phyloP scores from a whole-genome alignment of 495 filamentous ascomycete genomes.

The Hypoxylon perforatum region DNA sequence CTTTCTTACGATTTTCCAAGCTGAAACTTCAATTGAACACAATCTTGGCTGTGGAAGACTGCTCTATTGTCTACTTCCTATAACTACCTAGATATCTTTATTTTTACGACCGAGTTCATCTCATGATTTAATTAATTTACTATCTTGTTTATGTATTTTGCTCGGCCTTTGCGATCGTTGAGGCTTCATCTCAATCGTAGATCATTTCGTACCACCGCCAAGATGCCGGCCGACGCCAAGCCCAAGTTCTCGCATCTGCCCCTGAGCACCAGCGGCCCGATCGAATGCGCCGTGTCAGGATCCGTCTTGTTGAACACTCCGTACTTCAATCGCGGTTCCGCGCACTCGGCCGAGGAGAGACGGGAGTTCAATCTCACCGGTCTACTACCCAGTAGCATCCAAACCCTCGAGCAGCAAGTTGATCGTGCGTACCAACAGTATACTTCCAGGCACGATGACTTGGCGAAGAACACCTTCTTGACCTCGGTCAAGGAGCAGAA shows the following conservation, averaged over 20 bases:
- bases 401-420: constrained; percentile 84
- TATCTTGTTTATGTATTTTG: constrained; percentile 36
- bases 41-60: background rate
- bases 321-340: constrained; percentile 87
- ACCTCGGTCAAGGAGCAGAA: constrained; percentile 89
- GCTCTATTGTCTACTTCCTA: background rate
- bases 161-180: constrained; percentile 35
- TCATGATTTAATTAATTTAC: constrained; percentile 2
- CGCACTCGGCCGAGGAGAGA: constrained; percentile 76
- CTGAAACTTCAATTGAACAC: constrained; percentile 13
- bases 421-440: constrained; percentile 86
- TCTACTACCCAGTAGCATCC: constrained; percentile 75
- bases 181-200: constrained; percentile 20
- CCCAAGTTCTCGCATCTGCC: constrained; percentile 69
- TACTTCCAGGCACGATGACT: constrained; percentile 70
- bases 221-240: constrained; percentile 42
- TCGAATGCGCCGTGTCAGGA: constrained; percentile 70
- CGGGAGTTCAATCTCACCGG: constrained; percentile 75
- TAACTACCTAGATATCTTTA: background rate
- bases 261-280: constrained; percentile 70
- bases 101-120: too few species aligned
- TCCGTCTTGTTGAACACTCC: constrained; percentile 71
- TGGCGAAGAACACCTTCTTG: constrained; percentile 89
- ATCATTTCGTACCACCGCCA: constrained; percentile 29
- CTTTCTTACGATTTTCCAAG: constrained; percentile 9